Evolutionary conservation across 2,329 filamentous ascomycete genomes (phyloP).

Genomic region (Claviceps fusiformis): DNA sequence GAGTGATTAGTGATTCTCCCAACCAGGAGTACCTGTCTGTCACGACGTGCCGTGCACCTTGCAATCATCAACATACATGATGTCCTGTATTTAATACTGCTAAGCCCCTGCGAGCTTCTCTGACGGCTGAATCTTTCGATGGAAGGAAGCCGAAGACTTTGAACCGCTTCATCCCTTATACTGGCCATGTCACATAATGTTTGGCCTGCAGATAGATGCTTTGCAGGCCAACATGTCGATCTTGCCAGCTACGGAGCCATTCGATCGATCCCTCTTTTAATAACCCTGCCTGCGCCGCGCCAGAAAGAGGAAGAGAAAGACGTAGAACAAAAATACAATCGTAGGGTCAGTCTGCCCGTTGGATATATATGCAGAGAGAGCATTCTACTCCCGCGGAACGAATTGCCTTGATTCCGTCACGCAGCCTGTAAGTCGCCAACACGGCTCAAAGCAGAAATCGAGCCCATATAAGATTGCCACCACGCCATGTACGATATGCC

Average conservation of each 20-base stretch:
- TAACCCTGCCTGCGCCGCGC: not conserved
- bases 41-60: no score
- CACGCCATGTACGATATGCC: conserved; percentile 3
- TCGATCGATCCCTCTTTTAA: not conserved
- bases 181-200: not conserved
- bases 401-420: not conserved
- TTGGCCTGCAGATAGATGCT: not conserved
- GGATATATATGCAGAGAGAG: no score
- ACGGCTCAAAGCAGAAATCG: not conserved
- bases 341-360: not conserved
- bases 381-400: not conserved
- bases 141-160: not conserved
- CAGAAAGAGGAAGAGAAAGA: not conserved
- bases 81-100: not conserved
- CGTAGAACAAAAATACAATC: not conserved
- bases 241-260: not conserved
- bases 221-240: not conserved
- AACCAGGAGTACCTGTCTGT: no score
- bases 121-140: not conserved
- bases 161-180: not conserved
- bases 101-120: not conserved
- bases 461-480: conserved; percentile 5
- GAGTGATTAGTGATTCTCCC: no score
- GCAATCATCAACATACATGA: no score
- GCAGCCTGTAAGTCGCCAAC: not conserved